phyloP scores from a whole-genome alignment of 2,329 filamentous ascomycete species.

The Periconia sp. region DNA sequence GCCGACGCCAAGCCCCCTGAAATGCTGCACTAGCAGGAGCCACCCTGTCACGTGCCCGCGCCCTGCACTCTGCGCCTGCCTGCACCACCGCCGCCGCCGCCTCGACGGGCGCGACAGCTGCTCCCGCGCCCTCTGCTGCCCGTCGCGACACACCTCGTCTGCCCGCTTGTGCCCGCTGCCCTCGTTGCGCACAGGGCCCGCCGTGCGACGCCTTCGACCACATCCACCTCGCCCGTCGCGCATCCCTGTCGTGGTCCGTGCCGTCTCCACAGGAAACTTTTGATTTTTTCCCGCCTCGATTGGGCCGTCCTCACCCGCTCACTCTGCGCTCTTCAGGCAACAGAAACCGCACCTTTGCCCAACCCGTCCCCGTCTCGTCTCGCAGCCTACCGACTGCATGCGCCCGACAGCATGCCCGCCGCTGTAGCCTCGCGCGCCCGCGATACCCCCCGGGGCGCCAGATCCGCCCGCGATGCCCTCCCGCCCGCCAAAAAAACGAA shows the following conservation, averaged over 20 bases:
- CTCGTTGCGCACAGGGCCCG: too few relatives aligned
- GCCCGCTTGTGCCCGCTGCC: not conserved
- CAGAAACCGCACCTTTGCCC: too few relatives aligned
- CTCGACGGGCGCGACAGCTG: not conserved
- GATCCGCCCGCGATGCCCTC: constrained; percentile 30
- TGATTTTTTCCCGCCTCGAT: constrained; percentile 23
- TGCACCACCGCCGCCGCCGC: constrained; percentile 1
- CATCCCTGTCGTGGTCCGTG: constrained; percentile 18
- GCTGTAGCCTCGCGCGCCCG: constrained; percentile 35
- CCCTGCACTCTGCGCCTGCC: not conserved
- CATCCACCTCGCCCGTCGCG: not conserved
- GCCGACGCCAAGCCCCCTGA: constrained; percentile 34
- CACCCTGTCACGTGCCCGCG: constrained; percentile 16
- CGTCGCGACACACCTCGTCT: too few relatives aligned
- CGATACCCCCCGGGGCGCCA: constrained; percentile 19
- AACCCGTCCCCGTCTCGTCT: too few relatives aligned
- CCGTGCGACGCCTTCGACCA: constrained; percentile 13
- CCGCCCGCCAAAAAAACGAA: constrained; percentile 47
- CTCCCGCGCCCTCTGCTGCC: not conserved
- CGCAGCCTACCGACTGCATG: too few relatives aligned
- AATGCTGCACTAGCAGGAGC: constrained; percentile 15
- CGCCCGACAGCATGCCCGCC: constrained; percentile 37
- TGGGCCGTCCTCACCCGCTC: constrained; percentile 15
- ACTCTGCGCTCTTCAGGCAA: constrained; percentile 32
- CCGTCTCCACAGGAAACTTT: constrained; percentile 27